phyloP scores from a whole-genome alignment of 768 basidiomycete genomes.

The Macrocybe gigantea region DNA sequence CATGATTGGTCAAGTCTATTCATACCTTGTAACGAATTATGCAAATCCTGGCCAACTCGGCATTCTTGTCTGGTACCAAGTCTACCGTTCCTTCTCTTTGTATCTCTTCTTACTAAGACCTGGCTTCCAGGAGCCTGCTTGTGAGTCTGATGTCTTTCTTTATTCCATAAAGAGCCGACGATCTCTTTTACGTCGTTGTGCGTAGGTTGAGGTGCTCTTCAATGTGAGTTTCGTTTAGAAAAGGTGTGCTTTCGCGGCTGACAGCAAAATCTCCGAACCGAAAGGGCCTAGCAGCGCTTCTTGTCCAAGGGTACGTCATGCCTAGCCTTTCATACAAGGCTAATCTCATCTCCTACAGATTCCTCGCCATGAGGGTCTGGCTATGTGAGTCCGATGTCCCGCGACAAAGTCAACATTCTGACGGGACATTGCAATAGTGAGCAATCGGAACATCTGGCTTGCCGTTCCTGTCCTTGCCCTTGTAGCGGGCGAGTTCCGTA shows the following conservation, averaged over 20 bases:
- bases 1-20: conserved; percentile 30
- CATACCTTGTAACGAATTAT: conserved; percentile 40
- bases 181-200: background rate
- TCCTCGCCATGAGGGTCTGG: conserved; percentile 40
- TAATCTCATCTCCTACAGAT: conserved; percentile 17
- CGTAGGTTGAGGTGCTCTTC: conserved; percentile 42
- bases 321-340: background rate
- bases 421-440: conserved; percentile 25
- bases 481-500: conserved; percentile 37
- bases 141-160: conserved; percentile 13
- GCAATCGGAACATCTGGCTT: conserved; percentile 30
- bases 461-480: conserved; percentile 27
- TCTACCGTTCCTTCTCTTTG: background rate
- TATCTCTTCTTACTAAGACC: background rate
- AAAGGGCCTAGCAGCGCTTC: conserved; percentile 39
- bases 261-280: conserved; percentile 1
- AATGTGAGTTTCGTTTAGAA: conserved; percentile 25
- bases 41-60: conserved; percentile 20
- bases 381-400: conserved; percentile 24
- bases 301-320: conserved; percentile 37
- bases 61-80: conserved; percentile 34
- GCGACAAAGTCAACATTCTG: background rate
- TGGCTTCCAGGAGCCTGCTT: conserved; percentile 26
- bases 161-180: no score
- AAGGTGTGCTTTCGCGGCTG: background rate